Conservation (phyloP, 257 asterid species). For the Solanum virginianum region DNA sequence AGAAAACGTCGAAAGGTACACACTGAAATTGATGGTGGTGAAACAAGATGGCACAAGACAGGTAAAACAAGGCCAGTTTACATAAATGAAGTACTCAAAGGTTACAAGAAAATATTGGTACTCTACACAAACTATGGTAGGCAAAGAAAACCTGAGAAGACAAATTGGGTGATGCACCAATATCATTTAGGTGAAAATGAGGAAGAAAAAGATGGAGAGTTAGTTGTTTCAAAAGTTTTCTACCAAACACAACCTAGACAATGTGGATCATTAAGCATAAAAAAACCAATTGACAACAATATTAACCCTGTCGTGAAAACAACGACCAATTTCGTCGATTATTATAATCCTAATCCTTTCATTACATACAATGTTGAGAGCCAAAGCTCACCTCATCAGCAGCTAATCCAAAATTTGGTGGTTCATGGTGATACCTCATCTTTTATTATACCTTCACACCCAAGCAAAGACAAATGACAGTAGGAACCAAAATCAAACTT, state of each 20-base stretch:
- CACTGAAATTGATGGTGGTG: slow-evolving; percentile 65
- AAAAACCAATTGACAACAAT: slow-evolving; percentile 2
- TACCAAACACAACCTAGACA: slow-evolving; percentile 94
- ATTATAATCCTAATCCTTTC: slow-evolving; percentile 19
- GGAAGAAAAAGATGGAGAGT: slow-evolving; percentile 83
- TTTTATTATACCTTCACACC: slow-evolving; percentile 47
- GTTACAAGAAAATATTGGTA: slow-evolving; percentile 79
- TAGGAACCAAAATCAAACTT: neutral
- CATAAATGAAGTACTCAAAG: slow-evolving; percentile 24
- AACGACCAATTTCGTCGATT: slow-evolving; percentile 21
- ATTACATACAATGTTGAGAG: slow-evolving; percentile 17
- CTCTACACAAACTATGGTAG: slow-evolving; percentile 88
- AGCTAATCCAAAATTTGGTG: slow-evolving; percentile 36
- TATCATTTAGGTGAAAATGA: slow-evolving; percentile 76
- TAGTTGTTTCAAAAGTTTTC: slow-evolving; percentile 87
- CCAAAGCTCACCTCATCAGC: slow-evolving; percentile 19
- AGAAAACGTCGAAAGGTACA: slow-evolving; percentile 78
- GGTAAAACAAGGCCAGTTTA: slow-evolving; percentile 73
- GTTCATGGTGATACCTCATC: slow-evolving; percentile 53
- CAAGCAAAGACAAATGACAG: slow-evolving; percentile 45
- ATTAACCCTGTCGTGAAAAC: neutral
- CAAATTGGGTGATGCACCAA: slow-evolving; percentile 95
- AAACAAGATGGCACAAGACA: slow-evolving; percentile 92
- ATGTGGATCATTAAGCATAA: slow-evolving; percentile 28
- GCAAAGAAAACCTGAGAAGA: slow-evolving; percentile 79